phyloP scores from a whole-genome alignment of 2,329 filamentous ascomycete genomes.

The Chaetomium sp. region DNA sequence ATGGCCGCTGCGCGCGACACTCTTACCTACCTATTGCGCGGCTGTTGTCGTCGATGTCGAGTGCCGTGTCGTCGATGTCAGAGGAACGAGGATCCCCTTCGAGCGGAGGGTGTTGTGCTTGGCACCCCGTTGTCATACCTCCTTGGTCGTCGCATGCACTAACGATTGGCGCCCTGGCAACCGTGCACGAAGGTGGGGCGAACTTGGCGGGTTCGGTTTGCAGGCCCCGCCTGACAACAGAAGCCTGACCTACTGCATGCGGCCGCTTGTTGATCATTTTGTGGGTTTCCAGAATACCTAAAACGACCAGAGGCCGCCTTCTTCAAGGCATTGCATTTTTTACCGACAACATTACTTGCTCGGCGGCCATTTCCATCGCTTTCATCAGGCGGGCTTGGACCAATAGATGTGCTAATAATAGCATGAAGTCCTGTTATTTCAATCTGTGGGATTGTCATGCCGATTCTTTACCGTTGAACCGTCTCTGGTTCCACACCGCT shows the following conservation, averaged over 20 bases:
- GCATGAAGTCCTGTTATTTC: constrained; percentile 7
- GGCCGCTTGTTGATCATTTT: constrained; percentile 3
- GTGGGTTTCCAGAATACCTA: background rate
- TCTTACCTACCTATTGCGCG: constrained; percentile 30
- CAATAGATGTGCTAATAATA: constrained; percentile 14
- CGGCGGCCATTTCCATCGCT: background rate
- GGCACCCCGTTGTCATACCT: constrained; percentile 29
- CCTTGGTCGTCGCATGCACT: constrained; percentile 33
- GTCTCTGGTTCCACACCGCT: constrained; percentile 9
- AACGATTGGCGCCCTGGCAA: constrained; percentile 34
- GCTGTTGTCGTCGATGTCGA: constrained; percentile 28
- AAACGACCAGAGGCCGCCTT: no score
- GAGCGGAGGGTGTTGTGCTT: constrained; percentile 35
- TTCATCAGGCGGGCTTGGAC: background rate
- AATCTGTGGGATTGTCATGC: constrained; percentile 6
- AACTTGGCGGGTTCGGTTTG: constrained; percentile 3
- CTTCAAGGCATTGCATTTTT: no score
- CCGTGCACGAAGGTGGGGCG: constrained; percentile 33
- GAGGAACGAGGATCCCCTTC: constrained; percentile 26
- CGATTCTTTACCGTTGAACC: background rate
- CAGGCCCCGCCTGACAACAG: constrained; percentile 16
- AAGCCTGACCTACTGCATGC: constrained; percentile 8
- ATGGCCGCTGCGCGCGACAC: constrained; percentile 23
- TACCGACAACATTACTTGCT: no score
- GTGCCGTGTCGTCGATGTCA: constrained; percentile 29